These are phyloP conservation scores for Cocos nucifera DNA, from an alignment of 176 grass and related monocot species.

Conservation along the genomic window DNA sequence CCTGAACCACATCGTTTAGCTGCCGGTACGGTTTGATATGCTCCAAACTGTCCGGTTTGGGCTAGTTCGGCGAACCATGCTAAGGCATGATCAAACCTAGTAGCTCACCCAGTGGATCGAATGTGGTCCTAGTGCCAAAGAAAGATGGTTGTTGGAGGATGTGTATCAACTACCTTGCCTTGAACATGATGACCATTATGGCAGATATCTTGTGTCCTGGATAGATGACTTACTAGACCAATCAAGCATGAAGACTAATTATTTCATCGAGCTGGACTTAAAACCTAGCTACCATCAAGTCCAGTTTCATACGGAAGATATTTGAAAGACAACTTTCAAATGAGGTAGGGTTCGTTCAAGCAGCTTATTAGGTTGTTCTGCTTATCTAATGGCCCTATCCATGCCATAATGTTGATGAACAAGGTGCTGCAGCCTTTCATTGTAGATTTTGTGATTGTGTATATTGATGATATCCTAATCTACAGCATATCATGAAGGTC, in stretches of 20 bases:
- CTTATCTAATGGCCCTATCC: slow-evolving; percentile 9
- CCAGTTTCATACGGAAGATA: neutral
- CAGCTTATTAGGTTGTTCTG: slow-evolving; percentile 5
- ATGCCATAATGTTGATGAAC: slow-evolving; percentile 12
- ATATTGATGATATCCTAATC: slow-evolving; percentile 10
- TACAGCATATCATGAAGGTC: slow-evolving; percentile 13
- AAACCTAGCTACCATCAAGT: slow-evolving; percentile 18
- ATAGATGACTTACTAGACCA: too few relatives aligned
- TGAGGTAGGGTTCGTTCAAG: slow-evolving; percentile 8
- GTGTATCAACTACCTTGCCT: too few relatives aligned
- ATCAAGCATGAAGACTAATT: neutral
- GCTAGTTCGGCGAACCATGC: too few relatives aligned
- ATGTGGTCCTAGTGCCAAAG: too few relatives aligned
- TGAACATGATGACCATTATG: too few relatives aligned
- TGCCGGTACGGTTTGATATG: too few relatives aligned
- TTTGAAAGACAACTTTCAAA: slow-evolving; percentile 15
- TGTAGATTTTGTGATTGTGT: neutral
- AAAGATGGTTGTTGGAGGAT: too few relatives aligned
- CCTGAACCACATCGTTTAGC: too few relatives aligned
- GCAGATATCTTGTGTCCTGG: too few relatives aligned
- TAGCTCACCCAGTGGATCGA: too few relatives aligned
- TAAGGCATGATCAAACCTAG: too few relatives aligned
- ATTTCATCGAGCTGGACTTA: slow-evolving; percentile 13
- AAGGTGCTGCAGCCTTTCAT: neutral
- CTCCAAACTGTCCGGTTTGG: too few relatives aligned